These are phyloP conservation scores for Gaertneriomyces semiglobifer DNA, from an alignment of 192 early-diverging fungal genomes.

Conservation along the genomic window DNA sequence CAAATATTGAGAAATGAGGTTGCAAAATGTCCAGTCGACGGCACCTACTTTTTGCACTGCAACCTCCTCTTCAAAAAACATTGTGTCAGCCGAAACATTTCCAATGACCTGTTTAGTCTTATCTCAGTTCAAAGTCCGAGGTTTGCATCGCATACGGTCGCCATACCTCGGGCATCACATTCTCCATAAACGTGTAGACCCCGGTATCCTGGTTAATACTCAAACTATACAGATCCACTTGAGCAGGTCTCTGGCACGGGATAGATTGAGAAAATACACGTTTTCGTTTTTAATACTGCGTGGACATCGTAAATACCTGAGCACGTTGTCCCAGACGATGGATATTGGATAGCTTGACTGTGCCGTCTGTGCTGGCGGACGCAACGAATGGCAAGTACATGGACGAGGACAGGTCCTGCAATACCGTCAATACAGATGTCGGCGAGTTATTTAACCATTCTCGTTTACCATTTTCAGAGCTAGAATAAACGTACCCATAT, in stretches of 20 bases:
- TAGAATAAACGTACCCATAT: conserved; percentile 18
- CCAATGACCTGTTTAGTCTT: conserved; percentile 6
- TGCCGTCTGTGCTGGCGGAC: conserved; percentile 36
- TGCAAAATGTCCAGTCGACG: not conserved
- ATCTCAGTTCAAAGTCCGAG: not conserved
- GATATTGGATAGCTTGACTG: conserved; percentile 33
- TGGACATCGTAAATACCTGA: not conserved
- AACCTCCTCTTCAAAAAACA: conserved; percentile 35
- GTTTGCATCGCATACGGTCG: not conserved
- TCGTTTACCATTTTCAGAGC: not conserved
- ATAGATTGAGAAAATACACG: not conserved
- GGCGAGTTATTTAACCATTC: not conserved
- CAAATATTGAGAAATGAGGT: not conserved
- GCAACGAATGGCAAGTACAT: conserved; percentile 31
- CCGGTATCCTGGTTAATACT: conserved; percentile 17
- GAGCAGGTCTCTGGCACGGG: conserved; percentile 14
- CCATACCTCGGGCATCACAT: not conserved
- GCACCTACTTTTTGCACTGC: conserved; percentile 36
- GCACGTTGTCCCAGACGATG: conserved; percentile 9
- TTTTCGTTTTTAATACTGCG: not conserved
- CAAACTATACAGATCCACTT: conserved; percentile 30
- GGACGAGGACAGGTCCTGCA: conserved; percentile 31
- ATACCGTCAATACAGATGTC: not conserved
- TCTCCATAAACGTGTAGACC: conserved; percentile 28
- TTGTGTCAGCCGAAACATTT: conserved; percentile 9